Evolutionary conservation across 805 yeast species (phyloP).

Genomic region (Starmerella gropengiesseri): DNA sequence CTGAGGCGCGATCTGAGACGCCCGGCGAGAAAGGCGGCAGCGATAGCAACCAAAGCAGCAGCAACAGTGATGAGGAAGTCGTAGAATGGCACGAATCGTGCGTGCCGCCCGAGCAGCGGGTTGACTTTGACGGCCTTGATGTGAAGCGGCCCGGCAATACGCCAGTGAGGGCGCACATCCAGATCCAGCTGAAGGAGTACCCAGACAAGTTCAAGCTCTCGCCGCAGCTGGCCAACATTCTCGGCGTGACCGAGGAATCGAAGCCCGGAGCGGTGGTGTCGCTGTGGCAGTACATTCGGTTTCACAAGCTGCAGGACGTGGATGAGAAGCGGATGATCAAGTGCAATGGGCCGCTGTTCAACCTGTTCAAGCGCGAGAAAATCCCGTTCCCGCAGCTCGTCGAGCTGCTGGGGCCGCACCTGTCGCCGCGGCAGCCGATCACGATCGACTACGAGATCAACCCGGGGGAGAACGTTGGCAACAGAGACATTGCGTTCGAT

Average conservation of each 20-base stretch:
- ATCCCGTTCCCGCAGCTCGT: constrained; percentile 63
- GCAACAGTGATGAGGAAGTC: constrained; percentile 27
- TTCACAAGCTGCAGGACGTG: constrained; percentile 49
- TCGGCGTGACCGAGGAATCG: constrained; percentile 69
- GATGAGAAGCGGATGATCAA: constrained; percentile 46
- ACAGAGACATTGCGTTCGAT: constrained; percentile 70
- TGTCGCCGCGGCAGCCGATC: constrained; percentile 71
- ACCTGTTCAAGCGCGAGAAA: constrained; percentile 37
- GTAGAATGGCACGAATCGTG: constrained; percentile 79
- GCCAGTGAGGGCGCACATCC: constrained; percentile 56
- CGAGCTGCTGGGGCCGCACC: constrained; percentile 55
- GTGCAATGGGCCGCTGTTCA: constrained; percentile 39
- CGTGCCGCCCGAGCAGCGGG: constrained; percentile 27
- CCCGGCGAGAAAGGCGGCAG: too few relatives aligned
- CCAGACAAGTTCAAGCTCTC: constrained; percentile 58
- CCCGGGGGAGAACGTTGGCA: constrained; percentile 63
- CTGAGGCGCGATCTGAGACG: neutral
- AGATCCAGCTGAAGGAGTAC: constrained; percentile 68
- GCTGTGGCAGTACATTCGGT: constrained; percentile 65
- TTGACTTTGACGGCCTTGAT: constrained; percentile 80
- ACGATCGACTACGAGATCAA: constrained; percentile 61
- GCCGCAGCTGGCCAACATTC: constrained; percentile 52
- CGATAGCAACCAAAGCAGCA: neutral
- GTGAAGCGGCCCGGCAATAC: constrained; percentile 66
- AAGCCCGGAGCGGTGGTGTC: constrained; percentile 76